Evolutionary conservation across 1,284 basidiomycete species (phyloP).

Genomic region (Sporisorium iseilematis-ciliati): DNA sequence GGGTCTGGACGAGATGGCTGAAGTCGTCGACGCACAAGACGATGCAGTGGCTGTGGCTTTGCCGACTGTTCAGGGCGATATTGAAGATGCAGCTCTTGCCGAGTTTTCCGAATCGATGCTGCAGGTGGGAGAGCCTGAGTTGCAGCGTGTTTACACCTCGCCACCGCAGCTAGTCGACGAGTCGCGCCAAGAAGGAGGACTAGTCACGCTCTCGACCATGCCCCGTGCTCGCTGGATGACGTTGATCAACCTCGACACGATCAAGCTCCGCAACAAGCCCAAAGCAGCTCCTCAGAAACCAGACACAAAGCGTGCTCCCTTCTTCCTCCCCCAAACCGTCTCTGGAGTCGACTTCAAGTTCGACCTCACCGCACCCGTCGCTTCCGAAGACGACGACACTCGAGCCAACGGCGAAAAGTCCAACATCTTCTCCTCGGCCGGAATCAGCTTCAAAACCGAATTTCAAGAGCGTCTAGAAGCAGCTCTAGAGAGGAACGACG

Average conservation of each 20-base stretch:
- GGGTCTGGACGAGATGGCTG: constrained; percentile 81
- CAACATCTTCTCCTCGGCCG: constrained; percentile 44
- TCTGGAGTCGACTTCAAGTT: constrained; percentile 47
- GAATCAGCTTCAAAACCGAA: constrained; percentile 54
- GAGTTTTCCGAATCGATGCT: constrained; percentile 75
- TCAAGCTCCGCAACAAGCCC: constrained; percentile 91
- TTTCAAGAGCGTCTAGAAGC: constrained; percentile 51
- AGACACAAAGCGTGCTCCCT: constrained; percentile 83
- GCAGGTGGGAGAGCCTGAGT: constrained; percentile 52
- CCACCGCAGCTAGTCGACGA: constrained; percentile 73
- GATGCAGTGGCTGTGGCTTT: constrained; percentile 28
- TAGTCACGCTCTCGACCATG: constrained; percentile 87
- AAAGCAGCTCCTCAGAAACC: constrained; percentile 94
- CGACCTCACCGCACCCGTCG: constrained; percentile 26
- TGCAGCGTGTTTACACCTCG: constrained; percentile 59
- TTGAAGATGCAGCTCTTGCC: constrained; percentile 77
- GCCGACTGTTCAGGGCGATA: constrained; percentile 52
- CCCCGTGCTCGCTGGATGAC: constrained; percentile 97
- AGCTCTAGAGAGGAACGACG: constrained; percentile 46
- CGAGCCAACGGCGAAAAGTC: constrained; percentile 14
- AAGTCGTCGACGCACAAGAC: constrained; percentile 71
- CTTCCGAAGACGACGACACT: background rate
- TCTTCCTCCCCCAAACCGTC: constrained; percentile 80
- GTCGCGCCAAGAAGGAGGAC: constrained; percentile 23
- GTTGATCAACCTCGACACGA: constrained; percentile 92